Conservation (phyloP, 352 stramenopile genomes). For the Pythium chondricola region DNA sequence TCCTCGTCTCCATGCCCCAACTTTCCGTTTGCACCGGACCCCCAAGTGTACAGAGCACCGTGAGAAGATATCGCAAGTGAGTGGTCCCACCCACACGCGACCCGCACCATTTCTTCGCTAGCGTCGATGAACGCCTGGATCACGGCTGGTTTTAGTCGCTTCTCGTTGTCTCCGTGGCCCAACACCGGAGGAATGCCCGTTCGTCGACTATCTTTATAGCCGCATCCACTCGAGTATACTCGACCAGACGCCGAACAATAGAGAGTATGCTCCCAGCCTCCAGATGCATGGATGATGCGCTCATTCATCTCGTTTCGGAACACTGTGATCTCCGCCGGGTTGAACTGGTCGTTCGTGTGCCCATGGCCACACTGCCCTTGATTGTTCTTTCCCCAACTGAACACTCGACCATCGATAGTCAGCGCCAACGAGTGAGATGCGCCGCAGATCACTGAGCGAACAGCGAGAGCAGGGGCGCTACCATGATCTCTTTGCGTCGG, state of each 20-base stretch:
- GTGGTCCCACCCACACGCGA: conserved; percentile 80
- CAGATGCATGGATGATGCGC: conserved; percentile 41
- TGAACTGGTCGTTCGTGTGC: conserved; percentile 68
- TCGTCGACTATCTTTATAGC: conserved; percentile 82
- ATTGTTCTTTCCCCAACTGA: conserved; percentile 82
- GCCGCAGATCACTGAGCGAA: conserved; percentile 43
- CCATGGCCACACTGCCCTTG: conserved; percentile 79
- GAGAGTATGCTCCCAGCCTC: conserved; percentile 79
- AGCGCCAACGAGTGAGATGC: conserved; percentile 74
- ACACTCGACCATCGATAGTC: conserved; percentile 42
- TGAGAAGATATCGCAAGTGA: conserved; percentile 58
- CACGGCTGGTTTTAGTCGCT: conserved; percentile 47
- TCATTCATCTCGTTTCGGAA: conserved; percentile 50
- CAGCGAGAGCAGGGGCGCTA: neutral
- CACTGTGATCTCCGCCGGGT: conserved; percentile 39
- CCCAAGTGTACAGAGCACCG: conserved; percentile 71
- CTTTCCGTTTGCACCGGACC: conserved; percentile 75
- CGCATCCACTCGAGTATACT: conserved; percentile 70
- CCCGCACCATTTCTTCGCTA: conserved; percentile 50
- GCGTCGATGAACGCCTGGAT: conserved; percentile 44
- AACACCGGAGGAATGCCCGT: conserved; percentile 75
- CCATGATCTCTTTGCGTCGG: too few relatives aligned
- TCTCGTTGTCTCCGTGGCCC: conserved; percentile 65
- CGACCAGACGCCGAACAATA: conserved; percentile 59
- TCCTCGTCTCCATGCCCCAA: conserved; percentile 80